Base-by-base conservation (phyloP, 2,329 filamentous ascomycete genomes). In the Didymella pomorum region DNA sequence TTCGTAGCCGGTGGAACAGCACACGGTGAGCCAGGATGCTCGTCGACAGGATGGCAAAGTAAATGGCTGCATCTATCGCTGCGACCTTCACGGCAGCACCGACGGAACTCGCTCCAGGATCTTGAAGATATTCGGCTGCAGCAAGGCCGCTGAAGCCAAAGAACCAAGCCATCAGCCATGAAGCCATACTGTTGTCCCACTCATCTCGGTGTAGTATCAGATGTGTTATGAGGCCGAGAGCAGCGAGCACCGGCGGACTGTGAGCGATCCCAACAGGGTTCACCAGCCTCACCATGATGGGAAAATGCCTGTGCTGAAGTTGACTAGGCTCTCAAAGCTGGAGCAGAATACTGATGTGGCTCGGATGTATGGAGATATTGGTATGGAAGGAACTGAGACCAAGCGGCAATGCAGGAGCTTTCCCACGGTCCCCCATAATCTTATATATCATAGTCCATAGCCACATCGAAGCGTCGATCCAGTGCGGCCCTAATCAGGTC, bases 11-110 rank as follows among this genome's bases (percentile, higher is more conserved):
- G 52, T 80, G 79, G 58, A 79, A 79, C 52, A 78, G 73, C 2
- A 70, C 54, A 16, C 79, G 72, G 64, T 81, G 78, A n/a, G 77
- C 52, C 8, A 71, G 23, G 18, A 80, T 78, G 58, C 78, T 80
- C 8, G 62, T 33, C 8, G 54, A 33, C 5, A 75, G 50, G 5
- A 67, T 62, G 18, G 44, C 58, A 23, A 73, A 68, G 43, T 74
- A 74, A 3, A 69, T 45, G 0, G 49, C 53, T 2, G 62, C 65
- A 29, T 62, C 52, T n/a, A 52, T 60, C 23, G 49, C 48, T 9
- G 65, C 47, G 16, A 56, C 37, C 39, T 51, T 50, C 1, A 68
- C 5, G 3, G 64, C 67, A 21, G 46, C 46, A 21, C 54, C 18
- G 4, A 69, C 21, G 0, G 61, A 64, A 6, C 57, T 56, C 9